Conservation (phyloP, 202 grass and related monocot species). For the Zoysia matrella region DNA sequence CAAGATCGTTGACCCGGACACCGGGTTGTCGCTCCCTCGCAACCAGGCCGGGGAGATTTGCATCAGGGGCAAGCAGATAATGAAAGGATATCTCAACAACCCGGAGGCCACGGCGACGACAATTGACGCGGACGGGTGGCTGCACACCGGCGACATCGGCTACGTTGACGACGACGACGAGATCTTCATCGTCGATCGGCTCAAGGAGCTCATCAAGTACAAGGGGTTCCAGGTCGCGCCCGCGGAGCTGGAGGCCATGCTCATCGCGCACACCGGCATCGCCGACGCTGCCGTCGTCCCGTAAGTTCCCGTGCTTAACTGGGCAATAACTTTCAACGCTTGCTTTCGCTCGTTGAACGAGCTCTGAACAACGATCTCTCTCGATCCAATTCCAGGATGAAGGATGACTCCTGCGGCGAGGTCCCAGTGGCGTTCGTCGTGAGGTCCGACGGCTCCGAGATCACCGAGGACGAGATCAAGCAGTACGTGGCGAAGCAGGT, state of each 20-base stretch:
- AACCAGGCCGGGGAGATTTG: conserved; percentile 66
- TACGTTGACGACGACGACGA: conserved; percentile 63
- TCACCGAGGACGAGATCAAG: conserved; percentile 65
- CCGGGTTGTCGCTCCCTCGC: conserved; percentile 29
- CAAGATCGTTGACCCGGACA: conserved; percentile 59
- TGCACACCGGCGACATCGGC: conserved; percentile 20
- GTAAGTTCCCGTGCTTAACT: conserved; percentile 19
- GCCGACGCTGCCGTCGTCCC: conserved; percentile 63
- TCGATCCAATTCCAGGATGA: conserved; percentile 34
- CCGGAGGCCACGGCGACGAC: conserved; percentile 59
- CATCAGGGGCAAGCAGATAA: conserved; percentile 61
- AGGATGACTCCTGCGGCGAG: conserved; percentile 62
- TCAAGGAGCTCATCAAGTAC: conserved; percentile 84
- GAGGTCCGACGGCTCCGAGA: conserved; percentile 23
- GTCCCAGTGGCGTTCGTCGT: conserved; percentile 70
- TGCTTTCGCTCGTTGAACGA: not conserved
- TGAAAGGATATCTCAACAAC: conserved; percentile 78
- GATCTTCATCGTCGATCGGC: conserved; percentile 67
- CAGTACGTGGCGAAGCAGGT: conserved; percentile 67
- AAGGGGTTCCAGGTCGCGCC: conserved; percentile 73
- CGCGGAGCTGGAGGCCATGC: conserved; percentile 70
- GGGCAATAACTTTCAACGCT: not conserved
- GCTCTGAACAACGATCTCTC: conserved; percentile 3
- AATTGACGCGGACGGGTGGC: conserved; percentile 48
- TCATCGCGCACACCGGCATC: conserved; percentile 54